A percentile compares a stretch with the other conserved stretches of the same genome.
phyloP scores from a whole-genome alignment of 1,284 basidiomycete species.

The Hypsizygus ulmarius region DNA sequence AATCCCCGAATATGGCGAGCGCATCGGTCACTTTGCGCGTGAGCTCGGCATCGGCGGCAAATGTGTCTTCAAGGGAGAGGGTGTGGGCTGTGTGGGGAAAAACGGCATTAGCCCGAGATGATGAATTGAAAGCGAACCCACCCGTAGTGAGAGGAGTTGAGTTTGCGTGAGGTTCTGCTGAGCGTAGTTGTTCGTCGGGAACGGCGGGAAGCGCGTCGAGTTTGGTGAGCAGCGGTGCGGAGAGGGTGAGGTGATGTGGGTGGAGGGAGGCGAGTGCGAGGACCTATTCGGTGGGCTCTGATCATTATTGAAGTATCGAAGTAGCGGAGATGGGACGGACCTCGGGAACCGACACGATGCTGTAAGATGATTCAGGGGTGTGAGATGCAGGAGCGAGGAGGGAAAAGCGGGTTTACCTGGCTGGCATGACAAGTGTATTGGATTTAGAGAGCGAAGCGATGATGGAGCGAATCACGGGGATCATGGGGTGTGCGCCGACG shows the following conservation, averaged over 20 bases:
- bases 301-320: neutral
- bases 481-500: conserved; percentile 42
- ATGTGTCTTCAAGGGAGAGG: conserved; percentile 31
- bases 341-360: conserved; percentile 44
- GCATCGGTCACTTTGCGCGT: conserved; percentile 44
- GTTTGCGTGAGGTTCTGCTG: neutral
- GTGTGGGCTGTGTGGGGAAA: conserved; percentile 24
- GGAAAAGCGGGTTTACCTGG: conserved; percentile 34
- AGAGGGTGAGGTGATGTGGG: conserved; percentile 47
- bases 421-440: conserved; percentile 48
- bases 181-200: conserved; percentile 11
- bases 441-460: conserved; percentile 38
- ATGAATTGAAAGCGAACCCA: neutral
- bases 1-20: conserved; percentile 41
- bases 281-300: conserved; percentile 27
- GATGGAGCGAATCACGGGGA: conserved; percentile 36
- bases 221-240: conserved; percentile 41
- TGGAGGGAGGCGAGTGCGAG: conserved; percentile 40
- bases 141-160: neutral
- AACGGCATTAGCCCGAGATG: conserved; percentile 33
- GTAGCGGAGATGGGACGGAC: conserved; percentile 17
- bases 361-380: conserved; percentile 15
- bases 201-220: conserved; percentile 33
- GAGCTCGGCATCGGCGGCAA: conserved; percentile 37
- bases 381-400: neutral